phyloP scores from a whole-genome alignment of 2,329 filamentous ascomycete species.

The Diaporthe capsici region DNA sequence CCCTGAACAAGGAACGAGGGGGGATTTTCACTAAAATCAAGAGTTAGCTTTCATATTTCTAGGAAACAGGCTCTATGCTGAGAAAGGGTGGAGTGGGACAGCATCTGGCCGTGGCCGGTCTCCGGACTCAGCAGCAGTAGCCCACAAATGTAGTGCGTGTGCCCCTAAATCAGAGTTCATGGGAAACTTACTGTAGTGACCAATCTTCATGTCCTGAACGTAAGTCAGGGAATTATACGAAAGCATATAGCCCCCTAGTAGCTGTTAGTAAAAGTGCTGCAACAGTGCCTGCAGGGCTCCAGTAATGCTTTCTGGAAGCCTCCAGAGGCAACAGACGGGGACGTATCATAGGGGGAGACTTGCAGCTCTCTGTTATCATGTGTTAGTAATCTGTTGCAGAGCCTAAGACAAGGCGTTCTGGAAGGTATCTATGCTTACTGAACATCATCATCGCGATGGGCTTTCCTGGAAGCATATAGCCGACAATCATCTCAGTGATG shows the following conservation, averaged over 20 bases:
- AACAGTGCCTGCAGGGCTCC: background rate
- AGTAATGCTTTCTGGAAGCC: background rate
- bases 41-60: background rate
- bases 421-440: background rate
- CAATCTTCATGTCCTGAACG: constrained; percentile 43
- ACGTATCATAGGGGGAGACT: background rate
- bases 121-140: background rate
- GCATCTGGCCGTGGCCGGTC: background rate
- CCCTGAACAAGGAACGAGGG: constrained; percentile 29
- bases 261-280: background rate
- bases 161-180: too few relatives aligned
- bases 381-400: background rate
- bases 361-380: constrained; percentile 9
- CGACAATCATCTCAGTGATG: constrained; percentile 39
- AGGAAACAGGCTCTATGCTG: too few relatives aligned
- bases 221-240: constrained; percentile 43
- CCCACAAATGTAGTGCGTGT: background rate
- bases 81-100: background rate
- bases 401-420: background rate
- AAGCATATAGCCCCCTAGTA: constrained; percentile 13
- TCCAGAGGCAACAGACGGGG: background rate
- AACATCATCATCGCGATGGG: constrained; percentile 28
- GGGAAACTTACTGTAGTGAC: constrained; percentile 20
- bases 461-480: constrained; percentile 29
- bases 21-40: constrained; percentile 28